Evolutionary conservation across 495 filamentous ascomycete species (phyloP), one percentile per base, ranked within the genome.

Genomic region (Aspergillus mulundensis): DNA sequence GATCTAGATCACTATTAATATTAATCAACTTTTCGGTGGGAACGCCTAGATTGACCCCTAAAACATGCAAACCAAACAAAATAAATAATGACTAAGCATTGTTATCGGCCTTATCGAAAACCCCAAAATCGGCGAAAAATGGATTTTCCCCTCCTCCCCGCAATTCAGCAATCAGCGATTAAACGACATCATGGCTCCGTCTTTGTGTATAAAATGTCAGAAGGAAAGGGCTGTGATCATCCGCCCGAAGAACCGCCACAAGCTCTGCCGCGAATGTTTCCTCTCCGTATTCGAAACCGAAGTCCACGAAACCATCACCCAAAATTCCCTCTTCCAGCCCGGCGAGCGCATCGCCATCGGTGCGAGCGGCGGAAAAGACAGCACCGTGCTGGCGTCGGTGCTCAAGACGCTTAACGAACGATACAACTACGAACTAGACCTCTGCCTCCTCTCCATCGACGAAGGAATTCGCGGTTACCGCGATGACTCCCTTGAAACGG

Each of bases 381-480:
- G 91, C 56, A 98, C 94, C 0, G 94, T 98, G 3, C 82, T 98
- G 5, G 95, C 94, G 19, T 92, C 89, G 0, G 91, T 98, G 5
- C 79, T 98, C 41, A 97, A 95, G 69, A 97, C 92, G 0, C 79
- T 98, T 3, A 97, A 98, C 62, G 88, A 94, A 61, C 84, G 94
- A 7, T 81, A 97, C 65, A 74, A 84, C 55, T 97, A 97, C 66
- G 90, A 89, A 1, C 79, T 97, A 8, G 81, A 96, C 20, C 81
- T 98, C 3, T 79, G 93, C 5, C 81, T 98, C 0, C 77, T 98
- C 20, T 92, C 88, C 46, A 93, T 98, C 67, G 94, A 98, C 66
- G 94, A 98, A 70, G 94, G 94, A 16, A 98, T 98, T 71, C 92
- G 87, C 62, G 94, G 94, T 2, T 98, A 98, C 66, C 83, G 94